These are phyloP conservation scores for Penicillium alfredii DNA, from an alignment of 495 filamentous ascomycete species.

Conservation along the genomic window DNA sequence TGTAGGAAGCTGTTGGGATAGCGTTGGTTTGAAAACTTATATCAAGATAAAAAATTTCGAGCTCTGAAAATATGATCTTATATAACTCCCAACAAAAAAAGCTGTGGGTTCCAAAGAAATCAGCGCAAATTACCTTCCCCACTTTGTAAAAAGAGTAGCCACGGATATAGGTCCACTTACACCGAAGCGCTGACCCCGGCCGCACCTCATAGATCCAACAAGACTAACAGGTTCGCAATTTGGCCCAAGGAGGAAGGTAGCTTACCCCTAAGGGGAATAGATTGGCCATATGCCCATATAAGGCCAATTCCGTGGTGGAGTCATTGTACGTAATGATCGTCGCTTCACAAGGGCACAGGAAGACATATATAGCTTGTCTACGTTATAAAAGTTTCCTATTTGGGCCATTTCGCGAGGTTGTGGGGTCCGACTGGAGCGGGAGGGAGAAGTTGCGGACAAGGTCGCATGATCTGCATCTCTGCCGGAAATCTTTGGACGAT, in stretches of 20 bases:
- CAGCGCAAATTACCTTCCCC: too few species aligned
- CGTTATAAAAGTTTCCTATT: too few species aligned
- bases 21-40: too few species aligned
- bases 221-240: slow-evolving; percentile 6
- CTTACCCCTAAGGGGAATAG: slow-evolving; percentile 9
- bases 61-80: too few species aligned
- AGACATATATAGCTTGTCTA: slow-evolving; percentile 7
- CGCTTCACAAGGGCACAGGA: slow-evolving; percentile 7
- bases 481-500: too few species aligned
- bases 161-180: slow-evolving; percentile 5
- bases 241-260: slow-evolving; percentile 7
- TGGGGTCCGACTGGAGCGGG: slow-evolving; percentile 2
- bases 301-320: slow-evolving; percentile 4
- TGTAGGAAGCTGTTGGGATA: too few species aligned
- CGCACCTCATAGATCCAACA: slow-evolving; percentile 2
- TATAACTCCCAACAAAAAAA: too few species aligned
- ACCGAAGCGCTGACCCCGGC: slow-evolving; percentile 2
- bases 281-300: slow-evolving; percentile 8
- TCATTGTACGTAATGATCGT: slow-evolving; percentile 8
- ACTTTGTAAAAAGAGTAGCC: too few species aligned
- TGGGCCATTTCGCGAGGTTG: slow-evolving; percentile 9
- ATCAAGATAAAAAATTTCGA: too few species aligned
- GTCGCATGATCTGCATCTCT: too few species aligned
- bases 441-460: too few species aligned
- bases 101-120: too few species aligned